Evolutionary conservation across 2,329 filamentous ascomycete species (phyloP), one percentile per base, ranked within the genome.

Genomic region (Aspergillus sp.): DNA sequence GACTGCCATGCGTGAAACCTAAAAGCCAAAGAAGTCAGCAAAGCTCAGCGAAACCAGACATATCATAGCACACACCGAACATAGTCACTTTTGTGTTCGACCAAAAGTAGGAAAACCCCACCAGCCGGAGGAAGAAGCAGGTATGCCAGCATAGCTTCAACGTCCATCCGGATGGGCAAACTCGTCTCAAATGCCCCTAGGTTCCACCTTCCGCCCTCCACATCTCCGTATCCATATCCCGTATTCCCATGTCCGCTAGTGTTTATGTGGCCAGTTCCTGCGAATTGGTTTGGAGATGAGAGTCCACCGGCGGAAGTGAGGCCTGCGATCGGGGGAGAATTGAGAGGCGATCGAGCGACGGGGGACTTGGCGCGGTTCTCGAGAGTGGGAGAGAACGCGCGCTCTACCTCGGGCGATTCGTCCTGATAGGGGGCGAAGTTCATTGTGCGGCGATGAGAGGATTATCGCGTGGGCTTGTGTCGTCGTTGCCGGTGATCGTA

Each of bases 361-460:
- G 72, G 86, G 75, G 80, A 87, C 75, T 73, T 89, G 64, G 71
- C 61, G 57, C 77, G 73, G 50, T 71, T 66, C 40, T 67, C 59
- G 34, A 85, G 77, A 11, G 87, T 83, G 52, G 92, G 91, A 19
- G 91, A 96, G 72, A 92, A 83, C 52, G 89, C 86, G 69, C 93
- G 90, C 65, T 87, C 86, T 67, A 89, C 83, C 79, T 98, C 93
- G 9, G 95, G 95, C 15, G 89, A 89, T 49, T 89, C 89, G 75
- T 93, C 93, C 80, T 98, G 95, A 78, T 98, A 99, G 39, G 95
- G 95, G 46, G 95, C 95, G 74, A 98, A 99, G 79, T 97, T 90
- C 90, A 95, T 95, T 56, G 67, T 79, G 60, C 40, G 45, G 48
- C 39, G 51, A 51, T 46, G 15, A 5, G 22, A 20, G 44, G 53